Evolutionary conservation across 371 early-diverging fungal genomes (phyloP), one percentile per base, ranked within the genome.

Genomic region (Choanephora cucurbitarum): DNA sequence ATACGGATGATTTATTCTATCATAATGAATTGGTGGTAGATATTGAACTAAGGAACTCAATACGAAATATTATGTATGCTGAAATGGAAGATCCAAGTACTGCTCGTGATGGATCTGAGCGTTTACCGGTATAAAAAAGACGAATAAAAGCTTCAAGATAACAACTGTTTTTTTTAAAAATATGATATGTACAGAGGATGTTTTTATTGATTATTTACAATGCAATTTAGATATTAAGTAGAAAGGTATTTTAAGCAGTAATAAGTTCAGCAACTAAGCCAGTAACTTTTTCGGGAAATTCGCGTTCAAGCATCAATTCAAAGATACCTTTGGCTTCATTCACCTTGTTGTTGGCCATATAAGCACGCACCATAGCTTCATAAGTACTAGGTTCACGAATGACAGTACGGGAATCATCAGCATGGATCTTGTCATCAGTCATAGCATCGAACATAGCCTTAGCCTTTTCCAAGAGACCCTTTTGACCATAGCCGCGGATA

Each of bases 331-430:
- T 72, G 21, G 84, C 84, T 40, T 75, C 63, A n/a, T 57, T 57
- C 10, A 71, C 21, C 64, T 77, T 49, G 10, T 69, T 58, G 46
- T 79, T 82, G n/a, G 75, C 72, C 21, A 81, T 54, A 47, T 82
- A 84, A 11, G 80, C 81, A 31, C 65, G 65, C 7, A 83, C 75
- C 86, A 86, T 82, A 49, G 81, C 81, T 61, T 82, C 82, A 73
- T 78, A 86, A 1, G 84, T 86, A 49, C 83, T 84, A 4, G 86
- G 86, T 44, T 84, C 86, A 47, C 83, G 78, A 42, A 79, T 68
- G 14, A 86, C 73, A 19, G 57, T 50, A 3, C 31, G 9, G 44
- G 58, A 28, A 34, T 39, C 64, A 1, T 50, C 55, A 17, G 53
- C 37, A 37, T 37, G 2, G 14, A 37, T 41, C 31, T 74, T 69